These are phyloP conservation scores for Casuarina equisetifolia DNA, from an alignment of 306 rosid genomes.

Conservation along the genomic window DNA sequence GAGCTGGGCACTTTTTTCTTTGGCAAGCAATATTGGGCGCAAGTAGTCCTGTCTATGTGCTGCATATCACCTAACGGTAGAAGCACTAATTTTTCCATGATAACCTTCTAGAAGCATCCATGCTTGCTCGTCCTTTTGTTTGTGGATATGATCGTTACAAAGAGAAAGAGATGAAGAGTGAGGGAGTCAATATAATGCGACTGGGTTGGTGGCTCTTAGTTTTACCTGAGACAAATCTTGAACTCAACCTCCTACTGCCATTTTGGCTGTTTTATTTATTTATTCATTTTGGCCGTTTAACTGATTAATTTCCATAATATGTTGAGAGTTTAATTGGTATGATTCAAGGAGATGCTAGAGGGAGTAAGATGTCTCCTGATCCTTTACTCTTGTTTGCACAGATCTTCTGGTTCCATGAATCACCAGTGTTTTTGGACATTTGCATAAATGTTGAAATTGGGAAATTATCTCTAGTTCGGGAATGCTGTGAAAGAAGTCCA, in stretches of 20 bases:
- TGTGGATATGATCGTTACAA: neutral
- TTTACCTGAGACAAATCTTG: conserved; percentile 1
- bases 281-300: neutral
- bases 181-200: conserved; percentile 1
- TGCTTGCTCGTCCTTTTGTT: neutral
- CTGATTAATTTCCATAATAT: neutral
- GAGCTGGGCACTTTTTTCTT: neutral
- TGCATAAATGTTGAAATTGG: neutral
- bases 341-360: neutral
- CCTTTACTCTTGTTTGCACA: neutral
- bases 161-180: neutral
- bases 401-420: no score
- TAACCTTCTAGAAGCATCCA: conserved; percentile 1
- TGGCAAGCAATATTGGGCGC: neutral
- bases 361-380: neutral
- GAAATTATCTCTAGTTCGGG: neutral
- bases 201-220: neutral
- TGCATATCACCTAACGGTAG: neutral
- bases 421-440: neutral
- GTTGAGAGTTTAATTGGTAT: neutral
- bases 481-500: neutral
- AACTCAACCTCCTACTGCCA: neutral
- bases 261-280: neutral
- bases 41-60: neutral
- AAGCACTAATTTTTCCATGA: neutral